Evolutionary conservation across 1,284 basidiomycete species (phyloP).

Genomic region (Sporisorium exsertum): DNA sequence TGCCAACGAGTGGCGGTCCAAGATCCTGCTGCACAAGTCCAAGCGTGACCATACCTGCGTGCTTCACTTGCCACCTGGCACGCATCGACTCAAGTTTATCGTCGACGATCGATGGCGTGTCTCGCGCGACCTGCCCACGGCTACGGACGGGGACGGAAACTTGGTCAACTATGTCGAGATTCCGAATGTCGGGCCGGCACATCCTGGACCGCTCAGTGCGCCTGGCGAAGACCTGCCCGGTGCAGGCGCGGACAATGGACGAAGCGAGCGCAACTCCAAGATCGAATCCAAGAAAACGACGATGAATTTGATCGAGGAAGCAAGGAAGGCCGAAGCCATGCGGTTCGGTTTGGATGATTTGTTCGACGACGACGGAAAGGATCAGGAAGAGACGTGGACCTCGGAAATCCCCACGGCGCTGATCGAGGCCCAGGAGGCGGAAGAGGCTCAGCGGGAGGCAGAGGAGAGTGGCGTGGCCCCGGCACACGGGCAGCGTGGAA

Average conservation of each 20-base stretch:
- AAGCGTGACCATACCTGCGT: constrained; percentile 62
- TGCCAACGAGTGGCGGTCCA: constrained; percentile 74
- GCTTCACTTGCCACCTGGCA: constrained; percentile 78
- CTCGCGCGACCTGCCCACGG: constrained; percentile 82
- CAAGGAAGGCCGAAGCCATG: constrained; percentile 48
- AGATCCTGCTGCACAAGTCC: constrained; percentile 65
- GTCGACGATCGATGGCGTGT: constrained; percentile 90
- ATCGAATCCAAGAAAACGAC: constrained; percentile 53
- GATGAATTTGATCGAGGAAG: constrained; percentile 56
- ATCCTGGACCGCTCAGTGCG: constrained; percentile 61
- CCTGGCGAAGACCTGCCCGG: constrained; percentile 59
- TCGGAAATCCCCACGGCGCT: constrained; percentile 69
- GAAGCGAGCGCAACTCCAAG: constrained; percentile 50
- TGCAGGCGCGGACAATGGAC: constrained; percentile 22
- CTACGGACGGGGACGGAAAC: constrained; percentile 93
- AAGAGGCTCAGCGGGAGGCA: constrained; percentile 61
- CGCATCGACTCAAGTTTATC: constrained; percentile 94
- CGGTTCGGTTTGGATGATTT: constrained; percentile 56
- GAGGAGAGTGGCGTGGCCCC: constrained; percentile 19
- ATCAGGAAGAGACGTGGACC: constrained; percentile 67
- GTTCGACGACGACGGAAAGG: constrained; percentile 58
- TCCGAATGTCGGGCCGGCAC: constrained; percentile 60
- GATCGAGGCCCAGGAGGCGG: constrained; percentile 64
- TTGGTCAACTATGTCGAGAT: constrained; percentile 84
- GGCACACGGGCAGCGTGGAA: constrained; percentile 26